A percentile compares a stretch with the other conserved stretches of the same genome.
These are phyloP conservation scores for Termitomyces sp. DNA, from an alignment of 1,284 basidiomycete species.

Conservation along the genomic window DNA sequence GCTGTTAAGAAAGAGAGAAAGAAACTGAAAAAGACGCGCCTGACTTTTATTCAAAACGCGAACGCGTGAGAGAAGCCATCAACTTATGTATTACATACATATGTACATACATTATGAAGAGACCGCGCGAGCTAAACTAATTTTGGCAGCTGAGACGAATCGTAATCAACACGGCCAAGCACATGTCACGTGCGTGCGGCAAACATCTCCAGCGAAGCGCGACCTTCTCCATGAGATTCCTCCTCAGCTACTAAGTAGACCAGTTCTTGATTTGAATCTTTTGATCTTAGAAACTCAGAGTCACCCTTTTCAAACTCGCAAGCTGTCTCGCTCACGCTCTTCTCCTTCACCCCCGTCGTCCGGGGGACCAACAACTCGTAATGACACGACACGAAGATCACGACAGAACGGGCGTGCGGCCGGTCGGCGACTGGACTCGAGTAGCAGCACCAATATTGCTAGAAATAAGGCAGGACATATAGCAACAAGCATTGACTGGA, in stretches of 20 bases:
- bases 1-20: not conserved
- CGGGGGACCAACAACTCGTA: constrained; percentile 38
- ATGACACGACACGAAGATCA: constrained; percentile 36
- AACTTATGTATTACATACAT: constrained; percentile 12
- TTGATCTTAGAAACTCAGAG: not conserved
- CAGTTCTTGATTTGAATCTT: not conserved
- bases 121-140: not conserved
- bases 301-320: constrained; percentile 28
- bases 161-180: constrained; percentile 16
- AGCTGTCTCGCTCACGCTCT: constrained; percentile 71
- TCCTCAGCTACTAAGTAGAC: not conserved
- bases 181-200: constrained; percentile 11
- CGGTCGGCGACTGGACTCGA: constrained; percentile 34
- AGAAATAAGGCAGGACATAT: constrained; percentile 22
- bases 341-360: constrained; percentile 67
- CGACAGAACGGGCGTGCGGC: constrained; percentile 31
- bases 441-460: constrained; percentile 18
- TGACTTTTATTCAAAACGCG: constrained; percentile 8
- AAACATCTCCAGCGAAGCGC: not conserved
- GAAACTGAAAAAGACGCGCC: constrained; percentile 13
- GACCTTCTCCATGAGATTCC: not conserved
- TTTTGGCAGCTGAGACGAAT: not conserved
- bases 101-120: too few species aligned
- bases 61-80: constrained; percentile 1
- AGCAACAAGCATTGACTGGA: constrained; percentile 50